Evolutionary conservation across 2,329 filamentous ascomycete species (phyloP).

Genomic region (Dothideomycetes sp.): DNA sequence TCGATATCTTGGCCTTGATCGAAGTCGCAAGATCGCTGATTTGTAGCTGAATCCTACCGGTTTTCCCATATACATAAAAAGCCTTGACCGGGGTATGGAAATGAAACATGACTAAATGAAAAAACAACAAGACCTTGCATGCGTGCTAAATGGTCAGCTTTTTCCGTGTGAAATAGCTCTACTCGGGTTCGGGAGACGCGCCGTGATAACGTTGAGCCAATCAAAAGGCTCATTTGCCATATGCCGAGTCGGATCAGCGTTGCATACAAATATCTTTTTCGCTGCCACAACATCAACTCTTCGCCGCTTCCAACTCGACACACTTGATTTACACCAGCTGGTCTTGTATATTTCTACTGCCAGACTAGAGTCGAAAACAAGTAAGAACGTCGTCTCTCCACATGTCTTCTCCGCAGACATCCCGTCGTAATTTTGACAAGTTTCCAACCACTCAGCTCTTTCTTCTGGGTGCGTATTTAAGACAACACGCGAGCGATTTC

Average conservation of each 20-base stretch:
- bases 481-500: too few species aligned
- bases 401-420: constrained; percentile 10
- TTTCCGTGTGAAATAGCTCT: too few species aligned
- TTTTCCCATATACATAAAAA: too few species aligned
- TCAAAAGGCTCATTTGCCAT: too few species aligned
- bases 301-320: constrained; percentile 3
- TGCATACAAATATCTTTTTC: constrained; percentile 10
- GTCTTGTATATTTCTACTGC: background rate
- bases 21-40: too few species aligned
- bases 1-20: too few species aligned
- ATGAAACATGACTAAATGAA: constrained; percentile 12
- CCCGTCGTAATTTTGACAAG: constrained; percentile 51
- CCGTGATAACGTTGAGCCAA: constrained; percentile 5
- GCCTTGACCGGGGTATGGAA: constrained; percentile 3
- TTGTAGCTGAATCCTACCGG: too few species aligned
- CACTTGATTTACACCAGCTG: background rate
- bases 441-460: constrained; percentile 80
- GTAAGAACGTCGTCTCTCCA: background rate
- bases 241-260: constrained; percentile 4
- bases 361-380: background rate
- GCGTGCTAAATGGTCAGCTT: too few species aligned
- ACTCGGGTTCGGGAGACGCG: too few species aligned
- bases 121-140: too few species aligned
- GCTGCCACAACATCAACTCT: constrained; percentile 4
- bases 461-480: constrained; percentile 64